Evolutionary conservation across 2,329 filamentous ascomycete genomes (phyloP).

Genomic region (Pseudopyricularia cyperi): DNA sequence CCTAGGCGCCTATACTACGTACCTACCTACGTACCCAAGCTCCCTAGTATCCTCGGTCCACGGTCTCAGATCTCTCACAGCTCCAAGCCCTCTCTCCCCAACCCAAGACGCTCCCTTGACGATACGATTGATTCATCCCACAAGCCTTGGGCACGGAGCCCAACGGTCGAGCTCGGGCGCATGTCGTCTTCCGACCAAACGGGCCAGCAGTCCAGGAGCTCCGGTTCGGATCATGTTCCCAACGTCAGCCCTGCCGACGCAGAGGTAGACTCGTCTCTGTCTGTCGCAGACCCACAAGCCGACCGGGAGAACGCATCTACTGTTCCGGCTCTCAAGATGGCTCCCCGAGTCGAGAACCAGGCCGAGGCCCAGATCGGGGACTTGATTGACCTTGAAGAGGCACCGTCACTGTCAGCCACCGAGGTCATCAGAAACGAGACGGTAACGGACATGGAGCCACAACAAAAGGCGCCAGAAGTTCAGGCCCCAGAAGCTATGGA

Average conservation of each 20-base stretch:
- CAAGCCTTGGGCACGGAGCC: constrained; percentile 50
- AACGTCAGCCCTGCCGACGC: neutral
- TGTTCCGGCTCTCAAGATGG: neutral
- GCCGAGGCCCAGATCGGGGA: neutral
- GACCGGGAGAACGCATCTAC: neutral
- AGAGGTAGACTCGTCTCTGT: neutral
- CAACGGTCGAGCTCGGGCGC: constrained; percentile 6
- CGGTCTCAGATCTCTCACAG: neutral
- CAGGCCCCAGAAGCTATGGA: constrained; percentile 3
- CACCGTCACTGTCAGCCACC: neutral
- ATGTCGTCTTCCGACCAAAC: constrained; percentile 2
- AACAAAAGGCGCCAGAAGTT: neutral
- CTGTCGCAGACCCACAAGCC: neutral
- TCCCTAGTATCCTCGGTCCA: neutral
- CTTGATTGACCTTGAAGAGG: constrained; percentile 1
- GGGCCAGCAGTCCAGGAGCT: neutral
- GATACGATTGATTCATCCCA: constrained; percentile 28
- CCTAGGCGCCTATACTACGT: too few relatives aligned
- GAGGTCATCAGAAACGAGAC: neutral
- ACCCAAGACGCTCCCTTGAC: neutral
- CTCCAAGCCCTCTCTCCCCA: neutral
- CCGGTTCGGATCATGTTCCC: constrained; percentile 1
- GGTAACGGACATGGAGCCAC: neutral
- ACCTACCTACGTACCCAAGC: neutral
- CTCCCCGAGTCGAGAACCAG: neutral